Base-by-base conservation (phyloP, 352 stramenopile species). In the Aphanomyces euteiches region DNA sequence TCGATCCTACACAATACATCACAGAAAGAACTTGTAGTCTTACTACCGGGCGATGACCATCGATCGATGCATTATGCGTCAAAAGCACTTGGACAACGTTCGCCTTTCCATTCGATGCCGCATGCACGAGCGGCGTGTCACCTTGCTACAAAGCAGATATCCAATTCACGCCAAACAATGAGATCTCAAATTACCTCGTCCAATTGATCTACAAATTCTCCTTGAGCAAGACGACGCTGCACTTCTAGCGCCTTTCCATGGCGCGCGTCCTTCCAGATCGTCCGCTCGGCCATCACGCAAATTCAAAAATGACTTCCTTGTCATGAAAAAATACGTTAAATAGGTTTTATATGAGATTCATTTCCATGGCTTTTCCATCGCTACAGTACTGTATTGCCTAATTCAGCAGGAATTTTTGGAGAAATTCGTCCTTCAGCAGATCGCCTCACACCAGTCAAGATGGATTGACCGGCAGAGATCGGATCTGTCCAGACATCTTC, bases 211-310 rank as follows among this genome's bases (percentile, higher is more conserved):
- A 56, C 63, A 36, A 41, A n/a, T 37, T 69, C 63, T 4, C 63
- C 63, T 19, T 57, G 39, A 8, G 63, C 63, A 21, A 69, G 50
- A 19, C 63, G 63, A 8, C 63, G 28, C 45, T 58, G 40, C 13
- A 69, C 63, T 56, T 69, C 63, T 12, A 69, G 50, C 12, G 59
- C 63, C 10, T 69, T 69, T 37, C 63, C 63, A 40, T 53, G 63
- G 37, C 63, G 63, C 13, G 63, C 63, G 43, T 69, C 63, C 54
- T 61, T 61, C 54, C 54, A 61, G 54, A 61, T 61, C 28, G 54
- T 61, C 6, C 54, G 54, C 21, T 61, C 54, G 7, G 28, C n/a
- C 54, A 61, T 61, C 15, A 37, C 37, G 28, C 1, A 61, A 61
- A 61, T 40, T 39, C 19, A 37, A 37, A 43, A 13, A 10, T 58